A percentile compares a stretch with the other conserved stretches of the same genome.
These are phyloP conservation scores for Pleurotus sapidus DNA, from an alignment of 768 basidiomycete genomes.

Conservation along the genomic window DNA sequence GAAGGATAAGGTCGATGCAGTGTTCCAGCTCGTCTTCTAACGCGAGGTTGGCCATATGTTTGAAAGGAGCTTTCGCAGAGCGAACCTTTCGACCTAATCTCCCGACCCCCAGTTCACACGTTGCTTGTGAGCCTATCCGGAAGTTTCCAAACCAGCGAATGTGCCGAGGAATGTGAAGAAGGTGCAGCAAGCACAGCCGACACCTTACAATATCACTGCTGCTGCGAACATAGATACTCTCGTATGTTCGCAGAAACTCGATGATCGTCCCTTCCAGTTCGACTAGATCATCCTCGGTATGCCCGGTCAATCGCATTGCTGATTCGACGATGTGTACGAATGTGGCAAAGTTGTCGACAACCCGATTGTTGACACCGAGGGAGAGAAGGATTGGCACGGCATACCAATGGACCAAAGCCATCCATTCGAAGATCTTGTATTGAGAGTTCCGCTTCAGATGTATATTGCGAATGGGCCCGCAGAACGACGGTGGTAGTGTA, in stretches of 20 bases:
- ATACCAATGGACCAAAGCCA: slow-evolving; percentile 33
- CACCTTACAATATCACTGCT: slow-evolving; percentile 19
- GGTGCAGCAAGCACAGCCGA: slow-evolving; percentile 28
- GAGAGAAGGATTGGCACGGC: slow-evolving; percentile 29
- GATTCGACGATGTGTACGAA: slow-evolving; percentile 23
- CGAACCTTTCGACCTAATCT: slow-evolving; percentile 24
- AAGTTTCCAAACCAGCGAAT: slow-evolving; percentile 34
- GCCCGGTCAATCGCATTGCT: slow-evolving; percentile 22
- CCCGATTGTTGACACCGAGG: slow-evolving; percentile 16
- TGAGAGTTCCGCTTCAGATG: slow-evolving; percentile 30
- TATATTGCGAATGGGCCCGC: slow-evolving; percentile 25
- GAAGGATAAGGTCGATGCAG: slow-evolving; percentile 20
- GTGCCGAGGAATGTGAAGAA: slow-evolving; percentile 30
- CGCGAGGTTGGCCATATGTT: slow-evolving; percentile 25
- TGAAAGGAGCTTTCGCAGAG: slow-evolving; percentile 28
- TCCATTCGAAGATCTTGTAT: slow-evolving; percentile 34
- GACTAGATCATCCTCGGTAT: slow-evolving; percentile 15
- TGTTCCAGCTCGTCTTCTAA: slow-evolving; percentile 19
- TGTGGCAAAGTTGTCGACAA: slow-evolving; percentile 23
- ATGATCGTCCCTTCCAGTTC: slow-evolving; percentile 18
- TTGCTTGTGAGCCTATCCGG: slow-evolving; percentile 28
- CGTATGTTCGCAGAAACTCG: slow-evolving; percentile 21
- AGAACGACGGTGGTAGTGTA: slow-evolving; percentile 29
- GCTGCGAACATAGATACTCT: slow-evolving; percentile 23
- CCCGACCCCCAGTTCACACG: slow-evolving; percentile 24